Conservation (phyloP, 495 filamentous ascomycete species). For the Neurospora africana region DNA sequence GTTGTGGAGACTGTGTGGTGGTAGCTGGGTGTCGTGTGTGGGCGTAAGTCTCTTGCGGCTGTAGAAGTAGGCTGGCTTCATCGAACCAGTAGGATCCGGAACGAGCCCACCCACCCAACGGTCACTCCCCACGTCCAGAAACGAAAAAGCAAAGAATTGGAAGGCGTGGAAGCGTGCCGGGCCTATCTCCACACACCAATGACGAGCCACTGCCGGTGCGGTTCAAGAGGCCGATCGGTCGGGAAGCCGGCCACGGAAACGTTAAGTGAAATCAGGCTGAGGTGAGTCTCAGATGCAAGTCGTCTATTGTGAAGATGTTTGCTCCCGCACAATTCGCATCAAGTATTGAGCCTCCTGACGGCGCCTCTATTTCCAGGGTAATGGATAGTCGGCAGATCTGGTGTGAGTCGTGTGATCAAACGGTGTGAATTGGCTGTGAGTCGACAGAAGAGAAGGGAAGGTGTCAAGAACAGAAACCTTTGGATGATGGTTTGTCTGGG, state of each 20-base stretch:
- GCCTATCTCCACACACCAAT: not conserved
- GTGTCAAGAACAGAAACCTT: not conserved
- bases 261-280: not conserved
- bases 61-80: constrained; percentile 1
- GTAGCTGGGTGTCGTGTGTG: constrained; percentile 3
- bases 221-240: not conserved
- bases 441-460: not conserved
- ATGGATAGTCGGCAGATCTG: not conserved
- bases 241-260: not conserved
- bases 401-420: not conserved
- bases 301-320: not conserved
- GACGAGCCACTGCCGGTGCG: not conserved
- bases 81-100: not conserved
- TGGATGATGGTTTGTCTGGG: constrained; percentile 10
- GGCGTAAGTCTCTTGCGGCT: constrained; percentile 8
- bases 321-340: not conserved
- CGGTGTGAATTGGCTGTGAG: not conserved
- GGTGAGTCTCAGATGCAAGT: not conserved
- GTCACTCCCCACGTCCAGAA: not conserved
- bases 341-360: not conserved
- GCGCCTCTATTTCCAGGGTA: not conserved
- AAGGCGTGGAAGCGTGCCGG: not conserved
- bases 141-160: not conserved
- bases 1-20: not conserved
- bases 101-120: not conserved